Evolutionary conservation across 106 monocot genomes (phyloP).

Genomic region (Phalaenopsis aphrodite): DNA sequence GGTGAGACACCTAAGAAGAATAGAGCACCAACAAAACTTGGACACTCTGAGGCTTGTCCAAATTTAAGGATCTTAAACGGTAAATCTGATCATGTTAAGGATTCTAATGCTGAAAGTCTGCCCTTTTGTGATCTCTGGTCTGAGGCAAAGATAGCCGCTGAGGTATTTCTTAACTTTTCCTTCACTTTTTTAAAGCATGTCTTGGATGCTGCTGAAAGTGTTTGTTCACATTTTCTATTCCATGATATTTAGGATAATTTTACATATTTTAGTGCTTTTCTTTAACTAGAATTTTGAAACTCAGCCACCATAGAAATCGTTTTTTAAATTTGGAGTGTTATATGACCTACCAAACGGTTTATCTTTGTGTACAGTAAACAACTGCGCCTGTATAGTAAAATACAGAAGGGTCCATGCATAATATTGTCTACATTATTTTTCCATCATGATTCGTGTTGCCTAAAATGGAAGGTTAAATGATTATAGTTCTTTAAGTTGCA

Average conservation of each 20-base stretch:
- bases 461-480: background rate
- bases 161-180: slow-evolving; percentile 18
- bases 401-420: background rate
- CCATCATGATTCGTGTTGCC: background rate
- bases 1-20: slow-evolving; percentile 10
- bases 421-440: background rate
- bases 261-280: background rate
- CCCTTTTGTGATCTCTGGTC: slow-evolving; percentile 26
- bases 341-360: background rate
- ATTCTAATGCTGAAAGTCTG: slow-evolving; percentile 10
- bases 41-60: background rate
- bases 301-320: background rate
- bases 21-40: background rate
- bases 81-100: slow-evolving; percentile 11
- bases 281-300: background rate
- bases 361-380: background rate
- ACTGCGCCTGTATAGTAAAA: background rate
- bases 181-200: background rate
- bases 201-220: background rate
- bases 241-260: background rate
- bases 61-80: slow-evolving; percentile 13
- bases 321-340: background rate
- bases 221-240: background rate
- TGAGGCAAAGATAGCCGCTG: slow-evolving; percentile 50
- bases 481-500: background rate